Percentiles rank a stretch among this genome's conserved stretches.
phyloP scores from a whole-genome alignment of 1,284 basidiomycete genomes.

The Coniophora puteana region DNA sequence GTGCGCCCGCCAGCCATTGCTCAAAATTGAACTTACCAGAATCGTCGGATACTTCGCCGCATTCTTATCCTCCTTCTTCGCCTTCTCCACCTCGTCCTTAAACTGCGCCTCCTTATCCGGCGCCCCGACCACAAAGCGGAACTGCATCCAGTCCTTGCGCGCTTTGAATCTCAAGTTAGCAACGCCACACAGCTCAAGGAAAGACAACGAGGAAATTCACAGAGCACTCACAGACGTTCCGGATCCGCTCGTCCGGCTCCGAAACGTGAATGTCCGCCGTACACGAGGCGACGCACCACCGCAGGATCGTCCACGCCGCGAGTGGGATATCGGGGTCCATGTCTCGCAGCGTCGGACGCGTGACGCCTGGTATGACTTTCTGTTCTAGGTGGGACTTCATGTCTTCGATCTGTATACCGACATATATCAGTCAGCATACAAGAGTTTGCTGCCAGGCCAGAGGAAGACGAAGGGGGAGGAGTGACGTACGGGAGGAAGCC shows the following conservation, averaged over 20 bases:
- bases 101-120: slow-evolving; percentile 66
- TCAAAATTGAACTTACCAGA: slow-evolving; percentile 40
- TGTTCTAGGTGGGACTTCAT: slow-evolving; percentile 54
- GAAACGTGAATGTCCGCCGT: slow-evolving; percentile 62
- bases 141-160: slow-evolving; percentile 52
- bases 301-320: slow-evolving; percentile 57
- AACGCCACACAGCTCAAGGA: neutral
- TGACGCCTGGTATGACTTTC: slow-evolving; percentile 42
- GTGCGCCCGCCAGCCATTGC: no score
- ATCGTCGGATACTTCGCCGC: slow-evolving; percentile 47
- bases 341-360: slow-evolving; percentile 46
- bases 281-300: slow-evolving; percentile 60
- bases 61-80: slow-evolving; percentile 33
- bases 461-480: neutral
- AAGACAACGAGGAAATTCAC: neutral
- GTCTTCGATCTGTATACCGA: slow-evolving; percentile 45
- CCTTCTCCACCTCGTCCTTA: slow-evolving; percentile 34
- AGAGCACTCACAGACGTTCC: slow-evolving; percentile 41
- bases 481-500: slow-evolving; percentile 42
- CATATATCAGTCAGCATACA: neutral
- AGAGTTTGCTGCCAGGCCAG: neutral
- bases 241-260: slow-evolving; percentile 41
- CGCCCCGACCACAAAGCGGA: slow-evolving; percentile 60
- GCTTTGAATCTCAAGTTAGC: slow-evolving; percentile 32
- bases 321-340: slow-evolving; percentile 42